Base-by-base conservation (phyloP, 768 basidiomycete species). In the Pisolithus orientalis region DNA sequence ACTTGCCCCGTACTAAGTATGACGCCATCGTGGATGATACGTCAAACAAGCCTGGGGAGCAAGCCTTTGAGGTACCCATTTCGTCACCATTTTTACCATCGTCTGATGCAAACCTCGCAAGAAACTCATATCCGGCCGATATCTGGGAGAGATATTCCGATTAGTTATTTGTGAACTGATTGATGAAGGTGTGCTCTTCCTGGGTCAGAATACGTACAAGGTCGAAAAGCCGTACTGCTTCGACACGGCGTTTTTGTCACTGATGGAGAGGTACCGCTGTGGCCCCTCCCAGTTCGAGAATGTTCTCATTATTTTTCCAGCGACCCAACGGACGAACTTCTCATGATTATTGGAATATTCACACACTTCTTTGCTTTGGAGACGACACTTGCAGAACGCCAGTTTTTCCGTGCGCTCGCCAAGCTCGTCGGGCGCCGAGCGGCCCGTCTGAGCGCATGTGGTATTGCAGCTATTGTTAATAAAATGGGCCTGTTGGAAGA, bases 151-250 rank as follows among this genome's bases (percentile, higher is more conserved):
- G 72, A 93, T 98, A 60, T 78, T 97, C 59, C 86, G 95, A n/a
- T 76, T 98, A 28, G 86, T 97, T 59, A 80, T 99, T 53, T 90
- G 86, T 64, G 95, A 99, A 68, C 83, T 99, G 46, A 93, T 96
- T 64, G 94, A 96, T 64, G 88, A 94, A 59, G 96, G 95, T 70
- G 89, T 94, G 17, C 80, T 99, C 49, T 99, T 99, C 84, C 80
- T 96, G 29, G 94, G 96, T 25, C 95, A 99, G 71, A 92, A 95
- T 68, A 96, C 95, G 1, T 97, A 97, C 80, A 97, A 98, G 75
- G 82, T 99, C 38, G 94, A 98, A 71, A 90, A 80, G 58, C 82
- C 93, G 17, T 94, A 94, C 66, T 85, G 80, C 28, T 85, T 99
- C 62, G 95, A 99, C 68, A 99, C 96, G 2, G 94, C 95, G 1